Percentiles rank a stretch among this genome's conserved stretches.
phyloP scores from a whole-genome alignment of 148 eudicot genomes.

The Chenopodium formosanum region DNA sequence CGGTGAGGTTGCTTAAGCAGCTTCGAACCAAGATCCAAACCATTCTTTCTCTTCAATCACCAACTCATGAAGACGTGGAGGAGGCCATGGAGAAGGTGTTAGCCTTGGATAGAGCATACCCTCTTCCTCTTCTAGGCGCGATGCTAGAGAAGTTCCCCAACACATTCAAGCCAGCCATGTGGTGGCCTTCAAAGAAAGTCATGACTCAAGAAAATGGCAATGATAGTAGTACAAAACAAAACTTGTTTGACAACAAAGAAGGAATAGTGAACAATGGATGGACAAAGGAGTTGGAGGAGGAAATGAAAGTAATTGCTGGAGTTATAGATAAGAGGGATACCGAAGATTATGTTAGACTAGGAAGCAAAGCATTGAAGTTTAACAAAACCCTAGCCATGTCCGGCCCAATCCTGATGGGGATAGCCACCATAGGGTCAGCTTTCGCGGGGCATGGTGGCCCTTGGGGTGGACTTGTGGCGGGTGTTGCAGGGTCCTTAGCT shows the following conservation, averaged over 20 bases:
- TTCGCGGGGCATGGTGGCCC: slow-evolving; percentile 37
- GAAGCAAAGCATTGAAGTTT: slow-evolving; percentile 56
- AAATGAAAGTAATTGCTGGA: slow-evolving; percentile 42
- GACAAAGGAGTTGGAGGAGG: slow-evolving; percentile 48
- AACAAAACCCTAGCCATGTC: slow-evolving; percentile 49
- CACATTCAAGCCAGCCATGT: slow-evolving; percentile 40
- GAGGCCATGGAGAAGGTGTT: slow-evolving; percentile 47
- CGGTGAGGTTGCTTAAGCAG: slow-evolving; percentile 51
- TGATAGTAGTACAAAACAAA: neutral
- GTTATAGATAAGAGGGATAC: slow-evolving; percentile 44
- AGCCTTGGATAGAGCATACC: slow-evolving; percentile 56
- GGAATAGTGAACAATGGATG: slow-evolving; percentile 47
- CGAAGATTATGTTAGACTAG: slow-evolving; percentile 56
- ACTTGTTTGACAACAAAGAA: slow-evolving; percentile 1
- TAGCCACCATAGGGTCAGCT: slow-evolving; percentile 51
- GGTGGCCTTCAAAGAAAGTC: slow-evolving; percentile 42
- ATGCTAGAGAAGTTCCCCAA: slow-evolving; percentile 67
- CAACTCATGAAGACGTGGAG: slow-evolving; percentile 33
- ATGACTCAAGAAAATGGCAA: neutral
- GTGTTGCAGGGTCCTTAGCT: slow-evolving; percentile 30
- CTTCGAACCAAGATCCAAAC: slow-evolving; percentile 41
- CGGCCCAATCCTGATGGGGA: slow-evolving; percentile 51
- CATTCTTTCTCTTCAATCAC: slow-evolving; percentile 17
- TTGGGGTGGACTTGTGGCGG: slow-evolving; percentile 25
- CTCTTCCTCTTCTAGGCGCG: slow-evolving; percentile 58